Base-by-base conservation (phyloP, 2,329 filamentous ascomycete genomes). In the Didymellaceae sp. region DNA sequence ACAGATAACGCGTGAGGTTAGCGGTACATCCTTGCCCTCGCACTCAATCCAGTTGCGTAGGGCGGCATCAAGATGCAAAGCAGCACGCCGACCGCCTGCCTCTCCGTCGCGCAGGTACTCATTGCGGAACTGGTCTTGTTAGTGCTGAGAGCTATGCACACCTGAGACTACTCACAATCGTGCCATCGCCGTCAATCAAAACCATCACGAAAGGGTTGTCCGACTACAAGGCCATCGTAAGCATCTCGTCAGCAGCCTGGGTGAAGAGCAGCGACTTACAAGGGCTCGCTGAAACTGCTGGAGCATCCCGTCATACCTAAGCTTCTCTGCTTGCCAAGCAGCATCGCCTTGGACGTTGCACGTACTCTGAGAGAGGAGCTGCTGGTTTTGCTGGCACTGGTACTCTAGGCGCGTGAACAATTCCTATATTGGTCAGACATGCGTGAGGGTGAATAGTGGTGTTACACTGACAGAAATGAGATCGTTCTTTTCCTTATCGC, bases 111-210 rank as follows among this genome's bases (percentile, higher is more conserved):
- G 71, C 38, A 83, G 50, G 44, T 79, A 76, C 14, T 80, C 72
- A 45, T 83, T 78, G 34, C 74, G 70, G 59, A 85, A 84, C 61
- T 63, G 11, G 20, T 9, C 8, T 5, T 5, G 18, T 53, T 21
- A 54, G 26, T 18, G 20, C 6, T 14, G n/a, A 18, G 6, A 9
- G 6, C 10, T 6, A 18, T 20, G 3, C 17, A 14, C 20, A 54
- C 31, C 57, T 1, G 2, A 24, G 2, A 11, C 1, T 13, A 32
- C 59, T 52, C 18, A 61, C 61, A 54, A 84, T 75, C 67, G 82
- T 78, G 34, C 77, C 79, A 56, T 83, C 80, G 31, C 80, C 82
- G 58, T 85, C 82, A 39, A 85, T 74, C 26, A 85, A 71, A 24
- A 82, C 73, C 13, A 82, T 66, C 31, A 84, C 73, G 57, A 81